Evolutionary conservation across 2,329 filamentous ascomycete species (phyloP).

Genomic region (Stagonosporopsis cucurbitacearum): DNA sequence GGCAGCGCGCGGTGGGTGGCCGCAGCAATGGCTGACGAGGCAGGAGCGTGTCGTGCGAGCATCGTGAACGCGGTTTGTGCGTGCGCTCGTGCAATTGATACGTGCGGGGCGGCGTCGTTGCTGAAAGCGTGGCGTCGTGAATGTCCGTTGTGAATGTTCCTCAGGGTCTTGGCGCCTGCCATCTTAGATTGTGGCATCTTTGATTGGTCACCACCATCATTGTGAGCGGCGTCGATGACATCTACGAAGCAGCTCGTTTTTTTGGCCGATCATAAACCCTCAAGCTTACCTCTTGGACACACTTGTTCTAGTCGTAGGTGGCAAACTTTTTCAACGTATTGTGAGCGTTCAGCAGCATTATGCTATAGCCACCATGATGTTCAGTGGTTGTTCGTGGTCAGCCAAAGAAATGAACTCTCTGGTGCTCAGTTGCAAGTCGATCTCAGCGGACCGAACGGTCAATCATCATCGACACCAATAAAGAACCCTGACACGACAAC

Average conservation of each 20-base stretch:
- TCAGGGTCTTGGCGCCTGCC: slow-evolving; percentile 21
- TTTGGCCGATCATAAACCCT: no score
- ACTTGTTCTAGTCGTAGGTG: no score
- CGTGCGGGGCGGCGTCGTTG: slow-evolving; percentile 41
- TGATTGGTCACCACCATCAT: slow-evolving; percentile 17
- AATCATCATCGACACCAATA: slow-evolving; percentile 6
- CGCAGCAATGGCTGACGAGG: slow-evolving; percentile 49
- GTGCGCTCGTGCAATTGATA: slow-evolving; percentile 48
- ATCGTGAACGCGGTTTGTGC: slow-evolving; percentile 42
- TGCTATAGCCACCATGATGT: no score
- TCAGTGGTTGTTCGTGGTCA: no score
- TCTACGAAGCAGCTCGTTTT: no score
- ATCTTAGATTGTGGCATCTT: slow-evolving; percentile 8
- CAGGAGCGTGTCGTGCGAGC: slow-evolving; percentile 51
- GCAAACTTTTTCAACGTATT: no score
- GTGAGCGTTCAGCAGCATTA: no score
- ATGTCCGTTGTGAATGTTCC: slow-evolving; percentile 33
- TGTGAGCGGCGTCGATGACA: slow-evolving; percentile 17
- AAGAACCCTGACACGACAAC: background rate
- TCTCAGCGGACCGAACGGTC: slow-evolving; percentile 10
- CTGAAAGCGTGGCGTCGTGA: slow-evolving; percentile 35
- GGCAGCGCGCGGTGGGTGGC: slow-evolving; percentile 52
- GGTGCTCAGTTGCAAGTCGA: slow-evolving; percentile 13
- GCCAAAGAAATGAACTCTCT: no score
- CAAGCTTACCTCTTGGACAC: no score